Evolutionary conservation across 176 grass and related monocot species (phyloP).

Genomic region (Aegilops speltoides): DNA sequence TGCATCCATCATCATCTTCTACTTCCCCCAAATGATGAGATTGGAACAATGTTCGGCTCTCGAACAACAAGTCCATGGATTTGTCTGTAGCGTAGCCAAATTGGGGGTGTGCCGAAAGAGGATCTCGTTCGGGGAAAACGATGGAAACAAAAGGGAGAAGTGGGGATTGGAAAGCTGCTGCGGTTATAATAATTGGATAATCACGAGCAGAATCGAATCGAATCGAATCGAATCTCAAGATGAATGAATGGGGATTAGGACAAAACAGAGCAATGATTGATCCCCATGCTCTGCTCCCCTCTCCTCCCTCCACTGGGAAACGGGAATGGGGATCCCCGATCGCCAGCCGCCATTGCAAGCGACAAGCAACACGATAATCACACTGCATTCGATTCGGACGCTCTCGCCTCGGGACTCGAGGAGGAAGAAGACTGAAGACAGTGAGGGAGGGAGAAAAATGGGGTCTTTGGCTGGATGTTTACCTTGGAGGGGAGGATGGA

Average conservation of each 20-base stretch:
- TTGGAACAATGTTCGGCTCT: neutral
- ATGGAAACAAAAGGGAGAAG: neutral
- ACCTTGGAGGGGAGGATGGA: slow-evolving; percentile 71
- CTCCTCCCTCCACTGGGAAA: neutral
- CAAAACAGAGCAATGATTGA: slow-evolving; percentile 57
- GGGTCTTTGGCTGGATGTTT: no score
- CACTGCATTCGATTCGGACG: neutral
- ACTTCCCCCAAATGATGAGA: neutral
- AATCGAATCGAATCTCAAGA: slow-evolving; percentile 46
- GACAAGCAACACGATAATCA: neutral
- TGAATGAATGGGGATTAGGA: slow-evolving; percentile 33
- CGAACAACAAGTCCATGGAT: neutral
- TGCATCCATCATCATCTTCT: neutral
- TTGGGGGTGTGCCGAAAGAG: neutral
- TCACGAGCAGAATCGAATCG: slow-evolving; percentile 22
- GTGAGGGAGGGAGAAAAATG: no score
- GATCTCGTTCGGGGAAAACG: neutral
- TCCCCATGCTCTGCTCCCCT: neutral
- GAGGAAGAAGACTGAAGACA: neutral
- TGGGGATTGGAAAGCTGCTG: slow-evolving; percentile 34
- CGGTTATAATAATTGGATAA: slow-evolving; percentile 33
- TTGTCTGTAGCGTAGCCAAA: neutral
- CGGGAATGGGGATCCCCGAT: slow-evolving; percentile 16
- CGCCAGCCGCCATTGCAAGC: neutral
- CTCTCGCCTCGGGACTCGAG: neutral